Evolutionary conservation across 495 filamentous ascomycete species (phyloP), one percentile per base, ranked within the genome.

Genomic region (Baudoinia panamericana): DNA sequence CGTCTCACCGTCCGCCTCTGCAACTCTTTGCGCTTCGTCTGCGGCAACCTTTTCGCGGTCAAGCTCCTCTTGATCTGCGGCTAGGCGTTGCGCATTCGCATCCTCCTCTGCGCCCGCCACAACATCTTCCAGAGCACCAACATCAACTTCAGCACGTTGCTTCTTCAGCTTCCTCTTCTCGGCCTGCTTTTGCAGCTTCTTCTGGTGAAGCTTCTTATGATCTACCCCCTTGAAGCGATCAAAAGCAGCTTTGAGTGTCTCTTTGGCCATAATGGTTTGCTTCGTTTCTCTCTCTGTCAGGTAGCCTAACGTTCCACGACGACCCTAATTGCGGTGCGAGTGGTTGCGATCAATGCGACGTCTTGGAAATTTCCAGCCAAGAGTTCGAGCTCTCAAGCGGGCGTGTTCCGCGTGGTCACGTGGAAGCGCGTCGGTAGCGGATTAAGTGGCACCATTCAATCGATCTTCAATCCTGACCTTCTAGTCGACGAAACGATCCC

Each of bases 171-270:
- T 70, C 53, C 67, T 60, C 42, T 69, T 59, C 39, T 56, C 46
- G 24, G 59, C 58, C 15, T 51, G 21, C 31, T 55, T 56, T 20
- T 65, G 60, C 46, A 65, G 45, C 51, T 73, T 79, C 60, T 71
- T 73, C 58, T 76, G 72, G 47, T 75, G 72, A 57, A 83, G 67
- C 41, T 76, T 70, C 36, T 76, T 72, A 50, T 79, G 74, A 47
- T 86, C 73, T 12, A 72, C 64, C 31, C 79, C 74, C 55, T 77
- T 51, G 30, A 45, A 27, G 1, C 45, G 36, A n/a, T 59, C 55
- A 2, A 61, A 39, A 30, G 56, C 55, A 19, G 45, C 32, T 37
- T 55, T 52, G 12, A 61, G 51, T 35, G 53, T 59, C 16, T 51
- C 51, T 48, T 54, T 55, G 0, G 50, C 46, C 56, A 59, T 59